phyloP scores from a whole-genome alignment of 106 monocot genomes.

The Dendrobium officinale region DNA sequence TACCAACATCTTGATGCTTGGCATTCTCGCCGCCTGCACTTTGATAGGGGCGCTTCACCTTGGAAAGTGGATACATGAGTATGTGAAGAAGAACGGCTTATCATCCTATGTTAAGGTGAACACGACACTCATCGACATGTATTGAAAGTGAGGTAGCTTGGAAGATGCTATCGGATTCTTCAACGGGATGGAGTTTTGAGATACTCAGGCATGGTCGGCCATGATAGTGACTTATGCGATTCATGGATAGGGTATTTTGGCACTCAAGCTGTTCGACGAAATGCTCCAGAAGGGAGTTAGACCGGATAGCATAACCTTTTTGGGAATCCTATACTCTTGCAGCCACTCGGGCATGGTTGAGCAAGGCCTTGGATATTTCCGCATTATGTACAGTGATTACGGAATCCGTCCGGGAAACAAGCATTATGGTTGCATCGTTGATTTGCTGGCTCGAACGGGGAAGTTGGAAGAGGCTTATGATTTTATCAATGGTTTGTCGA shows the following conservation, averaged over 20 bases:
- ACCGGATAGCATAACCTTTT: conserved; percentile 65
- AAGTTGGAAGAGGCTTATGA: conserved; percentile 43
- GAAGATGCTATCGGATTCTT: conserved; percentile 54
- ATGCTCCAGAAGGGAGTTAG: conserved; percentile 34
- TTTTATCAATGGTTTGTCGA: conserved; percentile 35
- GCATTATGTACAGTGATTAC: conserved; percentile 27
- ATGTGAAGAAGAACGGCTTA: conserved; percentile 36
- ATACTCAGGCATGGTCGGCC: conserved; percentile 76
- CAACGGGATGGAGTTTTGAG: conserved; percentile 33
- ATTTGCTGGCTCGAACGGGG: conserved; percentile 58
- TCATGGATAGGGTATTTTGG: conserved; percentile 47
- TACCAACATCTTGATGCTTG: conserved; percentile 60
- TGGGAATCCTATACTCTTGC: conserved; percentile 69
- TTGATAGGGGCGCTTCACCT: conserved; percentile 56
- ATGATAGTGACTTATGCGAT: conserved; percentile 72
- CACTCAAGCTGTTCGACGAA: conserved; percentile 35
- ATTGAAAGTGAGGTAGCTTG: conserved; percentile 76
- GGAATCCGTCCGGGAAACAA: conserved; percentile 44
- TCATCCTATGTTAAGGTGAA: conserved; percentile 36
- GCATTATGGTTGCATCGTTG: conserved; percentile 68
- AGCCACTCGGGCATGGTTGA: conserved; percentile 74
- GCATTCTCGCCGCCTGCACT: conserved; percentile 51
- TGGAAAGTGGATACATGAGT: conserved; percentile 69
- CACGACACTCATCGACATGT: conserved; percentile 77
- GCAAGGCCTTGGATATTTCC: conserved; percentile 48